Evolutionary conservation across 768 basidiomycete genomes (phyloP).

Genomic region (Xerocomus spinulosus): DNA sequence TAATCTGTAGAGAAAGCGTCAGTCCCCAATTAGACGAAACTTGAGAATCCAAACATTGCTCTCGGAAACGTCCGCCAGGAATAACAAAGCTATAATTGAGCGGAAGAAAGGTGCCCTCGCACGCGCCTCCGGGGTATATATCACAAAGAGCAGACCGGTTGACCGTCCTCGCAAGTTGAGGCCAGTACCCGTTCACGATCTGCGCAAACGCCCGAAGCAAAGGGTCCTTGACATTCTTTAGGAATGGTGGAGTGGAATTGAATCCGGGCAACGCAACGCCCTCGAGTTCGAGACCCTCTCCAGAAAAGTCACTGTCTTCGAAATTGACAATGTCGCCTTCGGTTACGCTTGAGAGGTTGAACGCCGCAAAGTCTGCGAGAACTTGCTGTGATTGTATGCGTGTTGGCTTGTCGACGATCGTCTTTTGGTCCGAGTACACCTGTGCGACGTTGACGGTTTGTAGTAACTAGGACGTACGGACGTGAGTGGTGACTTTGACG

Average conservation of each 20-base stretch:
- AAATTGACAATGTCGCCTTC: slow-evolving; percentile 65
- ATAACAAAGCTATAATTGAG: slow-evolving; percentile 90
- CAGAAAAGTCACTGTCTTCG: slow-evolving; percentile 68
- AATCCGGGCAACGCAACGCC: slow-evolving; percentile 60
- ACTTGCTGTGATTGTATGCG: slow-evolving; percentile 59
- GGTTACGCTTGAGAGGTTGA: slow-evolving; percentile 42
- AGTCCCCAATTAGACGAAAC: not conserved
- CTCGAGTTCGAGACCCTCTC: slow-evolving; percentile 82
- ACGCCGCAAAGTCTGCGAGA: slow-evolving; percentile 56
- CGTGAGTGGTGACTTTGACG: not conserved
- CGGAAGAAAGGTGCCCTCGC: slow-evolving; percentile 84
- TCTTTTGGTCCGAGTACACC: slow-evolving; percentile 78
- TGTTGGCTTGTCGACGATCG: slow-evolving; percentile 88
- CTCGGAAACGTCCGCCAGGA: slow-evolving; percentile 82
- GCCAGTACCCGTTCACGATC: slow-evolving; percentile 86
- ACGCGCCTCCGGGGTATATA: slow-evolving; percentile 42
- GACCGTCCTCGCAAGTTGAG: slow-evolving; percentile 68
- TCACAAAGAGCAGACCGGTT: slow-evolving; percentile 65
- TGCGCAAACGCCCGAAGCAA: slow-evolving; percentile 67
- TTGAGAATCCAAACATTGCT: slow-evolving; percentile 57
- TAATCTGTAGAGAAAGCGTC: slow-evolving; percentile 36
- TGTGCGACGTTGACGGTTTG: slow-evolving; percentile 82
- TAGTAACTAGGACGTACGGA: slow-evolving; percentile 46
- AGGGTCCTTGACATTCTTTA: slow-evolving; percentile 65
- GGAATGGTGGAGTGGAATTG: slow-evolving; percentile 56